Base-by-base conservation (phyloP, 2,329 filamentous ascomycete species). In the Tympanopsis confertula region DNA sequence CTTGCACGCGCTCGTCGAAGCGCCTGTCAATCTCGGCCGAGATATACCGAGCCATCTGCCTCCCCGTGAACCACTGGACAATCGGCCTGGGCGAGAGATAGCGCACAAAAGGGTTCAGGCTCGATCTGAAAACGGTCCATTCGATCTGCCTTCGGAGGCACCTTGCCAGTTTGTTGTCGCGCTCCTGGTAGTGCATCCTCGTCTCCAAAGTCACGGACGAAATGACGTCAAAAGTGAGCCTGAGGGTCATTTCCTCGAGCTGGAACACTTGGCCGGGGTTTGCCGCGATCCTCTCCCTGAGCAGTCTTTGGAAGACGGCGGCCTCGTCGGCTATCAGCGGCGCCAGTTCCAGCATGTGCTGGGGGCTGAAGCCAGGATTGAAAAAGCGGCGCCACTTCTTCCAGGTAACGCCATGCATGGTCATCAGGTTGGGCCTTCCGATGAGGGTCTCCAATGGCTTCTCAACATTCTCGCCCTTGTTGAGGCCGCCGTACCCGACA, bases 401-500 rank as follows among this genome's bases (percentile, higher is more conserved):
- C 45, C 48, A 52, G 10, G 40, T 42, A 10, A 19, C 35, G 24
- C 36, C 65, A 50, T 48, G 69, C 67, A 48, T 45, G 3, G 46
- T 41, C 35, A 66, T 53, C 28, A 63, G 65, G 35, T 70, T 67
- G 39, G 69, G 66, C 10, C 67, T 66, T 5, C 44, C 44, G 15
- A 39, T 48, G 30, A 48, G 45, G 20, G 44, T 35, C 13, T 49
- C 69, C 57, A 41, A n/a, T n/a, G n/a, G n/a, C n/a, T n/a, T n/a
- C n/a, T n/a, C n/a, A n/a, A n/a, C n/a, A n/a, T n/a, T n/a, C n/a
- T n/a, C n/a, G n/a, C n/a, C n/a, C n/a, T n/a, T n/a, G n/a, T n/a
- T n/a, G n/a, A n/a, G n/a, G n/a, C n/a, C n/a, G n/a, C n/a, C n/a
- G n/a, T n/a, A n/a, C n/a, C n/a, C n/a, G n/a, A n/a, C n/a, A n/a